Conservation (phyloP, 2,329 filamentous ascomycete species). For the Penicillium thymicola region DNA sequence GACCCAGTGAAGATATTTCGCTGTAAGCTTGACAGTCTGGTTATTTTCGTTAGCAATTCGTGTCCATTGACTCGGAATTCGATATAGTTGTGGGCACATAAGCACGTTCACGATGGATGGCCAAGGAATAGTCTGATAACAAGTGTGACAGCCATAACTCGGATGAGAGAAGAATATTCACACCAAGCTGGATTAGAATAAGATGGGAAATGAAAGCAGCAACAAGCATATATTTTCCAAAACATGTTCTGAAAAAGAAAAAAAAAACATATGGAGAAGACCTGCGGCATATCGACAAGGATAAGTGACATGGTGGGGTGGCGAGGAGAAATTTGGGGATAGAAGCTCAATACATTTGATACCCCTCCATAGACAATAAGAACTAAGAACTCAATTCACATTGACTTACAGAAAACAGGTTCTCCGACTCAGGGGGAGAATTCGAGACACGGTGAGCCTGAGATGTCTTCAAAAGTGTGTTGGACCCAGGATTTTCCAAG, state of each 20-base stretch:
- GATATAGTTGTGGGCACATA: not conserved
- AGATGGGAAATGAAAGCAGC: not conserved
- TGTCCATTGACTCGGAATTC: not conserved
- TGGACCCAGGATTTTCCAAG: conserved; percentile 24
- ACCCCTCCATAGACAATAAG: conserved; percentile 1
- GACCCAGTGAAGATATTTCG: conserved; percentile 20
- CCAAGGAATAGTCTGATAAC: not conserved
- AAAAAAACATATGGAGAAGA: conserved; percentile 7
- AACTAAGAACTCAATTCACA: not conserved
- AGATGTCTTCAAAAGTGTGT: conserved; percentile 12
- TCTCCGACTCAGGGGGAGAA: conserved; percentile 25
- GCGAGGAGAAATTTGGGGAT: conserved; percentile 15
- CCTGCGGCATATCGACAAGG: conserved; percentile 9
- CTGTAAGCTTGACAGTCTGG: conserved; percentile 22
- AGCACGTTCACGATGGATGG: not conserved
- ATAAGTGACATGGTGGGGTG: conserved; percentile 16
- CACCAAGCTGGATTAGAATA: not conserved
- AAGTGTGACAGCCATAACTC: not conserved
- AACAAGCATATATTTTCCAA: not conserved
- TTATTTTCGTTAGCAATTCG: conserved; percentile 16
- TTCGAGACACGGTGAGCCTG: conserved; percentile 30
- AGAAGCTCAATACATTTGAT: not conserved
- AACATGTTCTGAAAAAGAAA: conserved; percentile 2
- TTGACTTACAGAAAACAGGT: conserved; percentile 30
- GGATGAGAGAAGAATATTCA: not conserved